Base-by-base conservation (phyloP, 768 basidiomycete genomes). In the Podaxis sp. region DNA sequence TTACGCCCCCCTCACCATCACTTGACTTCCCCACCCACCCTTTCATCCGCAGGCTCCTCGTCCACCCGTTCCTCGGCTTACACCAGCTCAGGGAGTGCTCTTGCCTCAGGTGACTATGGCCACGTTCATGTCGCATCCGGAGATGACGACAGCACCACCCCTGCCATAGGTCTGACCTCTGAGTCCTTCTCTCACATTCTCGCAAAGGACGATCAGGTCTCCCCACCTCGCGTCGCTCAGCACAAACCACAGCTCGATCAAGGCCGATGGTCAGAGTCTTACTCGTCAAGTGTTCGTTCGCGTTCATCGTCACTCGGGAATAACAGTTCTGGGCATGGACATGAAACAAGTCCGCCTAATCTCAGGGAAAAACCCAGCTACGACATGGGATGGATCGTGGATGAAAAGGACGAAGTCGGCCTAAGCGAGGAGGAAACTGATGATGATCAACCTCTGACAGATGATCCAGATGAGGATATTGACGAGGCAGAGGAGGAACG, bases 61-160 rank as follows among this genome's bases (percentile, higher is more conserved):
- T 91, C 91, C 69, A 89, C 89, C 33, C 88, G 83, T 71, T 85
- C 89, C 26, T 85, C 87, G 36, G 89, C 90, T 4, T 91, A 91
- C 70, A 89, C 89, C 24, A 88, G 82, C 73, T 85, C 86, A 20
- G 88, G 87, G 59, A 88, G 87, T 73, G 80, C 83, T 20, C 72
- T 84, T 49, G 77, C 81, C 26, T 84, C 85, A 46, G 80, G 80
- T 41, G 90, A 92, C 74, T 86, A 82, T 58, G 80, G 81, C 22
- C 84, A 87, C 72, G 81, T 90, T 49, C 88, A 84, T 62, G 86
- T 91, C 67, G 87, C 79, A 33, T 83, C 87, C 4, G 81, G 78
- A 63, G 87, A 89, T 64, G 87, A 89, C 56, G 83, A 85, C 48
- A 41, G 5, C 5, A 70, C 82, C 33, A 17, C 20, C 11, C 4